phyloP scores from a whole-genome alignment of 2,329 filamentous ascomycete genomes.

The Aspergillus oerlinghausenensis region DNA sequence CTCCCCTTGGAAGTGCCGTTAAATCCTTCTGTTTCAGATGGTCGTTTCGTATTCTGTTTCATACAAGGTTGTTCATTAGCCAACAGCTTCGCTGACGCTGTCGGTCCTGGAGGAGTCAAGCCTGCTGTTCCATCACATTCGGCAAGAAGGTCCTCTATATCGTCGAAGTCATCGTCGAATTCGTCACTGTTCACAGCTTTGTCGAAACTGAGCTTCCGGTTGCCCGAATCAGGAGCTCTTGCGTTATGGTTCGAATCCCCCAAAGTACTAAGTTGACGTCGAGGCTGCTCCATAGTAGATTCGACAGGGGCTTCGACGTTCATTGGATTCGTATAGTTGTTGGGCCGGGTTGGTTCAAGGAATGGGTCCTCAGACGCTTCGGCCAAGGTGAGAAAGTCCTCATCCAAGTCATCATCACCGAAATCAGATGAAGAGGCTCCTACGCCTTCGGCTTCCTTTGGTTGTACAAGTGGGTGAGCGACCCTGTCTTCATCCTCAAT shows the following conservation, averaged over 20 bases:
- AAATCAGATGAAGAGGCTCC: constrained; percentile 42
- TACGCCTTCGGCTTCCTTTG: background rate
- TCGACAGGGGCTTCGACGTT: constrained; percentile 3
- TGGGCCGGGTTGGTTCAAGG: constrained; percentile 9
- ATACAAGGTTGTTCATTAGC: constrained; percentile 12
- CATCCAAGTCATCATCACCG: constrained; percentile 44
- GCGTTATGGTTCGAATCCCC: background rate
- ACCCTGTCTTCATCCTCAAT: constrained; percentile 1
- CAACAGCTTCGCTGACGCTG: constrained; percentile 11
- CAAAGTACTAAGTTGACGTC: constrained; percentile 2
- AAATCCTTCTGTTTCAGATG: background rate
- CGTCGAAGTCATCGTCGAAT: constrained; percentile 65
- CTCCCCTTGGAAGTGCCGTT: constrained; percentile 5
- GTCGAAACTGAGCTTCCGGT: constrained; percentile 12
- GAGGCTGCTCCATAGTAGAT: background rate
- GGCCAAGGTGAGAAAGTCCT: constrained; percentile 40
- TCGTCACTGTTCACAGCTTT: constrained; percentile 47
- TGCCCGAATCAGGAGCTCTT: constrained; percentile 5
- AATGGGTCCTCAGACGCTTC: constrained; percentile 32
- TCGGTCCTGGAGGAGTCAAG: constrained; percentile 9
- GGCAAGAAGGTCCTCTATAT: constrained; percentile 55
- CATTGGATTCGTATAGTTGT: background rate
- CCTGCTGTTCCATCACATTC: constrained; percentile 46
- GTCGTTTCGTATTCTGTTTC: background rate
- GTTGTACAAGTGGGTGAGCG: background rate